Conservation (phyloP, 176 grass and related monocot genomes). For the Hsuehochloa calcarea region DNA sequence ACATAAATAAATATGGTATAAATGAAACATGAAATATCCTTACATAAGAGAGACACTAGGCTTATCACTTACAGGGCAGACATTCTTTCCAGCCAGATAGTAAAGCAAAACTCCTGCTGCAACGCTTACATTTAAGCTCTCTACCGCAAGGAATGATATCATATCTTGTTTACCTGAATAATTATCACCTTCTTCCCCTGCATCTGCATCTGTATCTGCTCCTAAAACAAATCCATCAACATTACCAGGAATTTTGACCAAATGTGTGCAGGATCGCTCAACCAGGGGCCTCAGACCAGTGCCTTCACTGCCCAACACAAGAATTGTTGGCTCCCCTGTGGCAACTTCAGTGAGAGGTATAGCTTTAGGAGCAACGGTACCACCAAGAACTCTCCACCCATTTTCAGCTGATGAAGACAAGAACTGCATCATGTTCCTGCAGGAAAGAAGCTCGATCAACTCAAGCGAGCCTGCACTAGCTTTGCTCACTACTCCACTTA, state of each 20-base stretch:
- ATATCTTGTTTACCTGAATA: constrained; percentile 44
- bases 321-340: constrained; percentile 62
- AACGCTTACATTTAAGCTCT: constrained; percentile 99
- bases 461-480: constrained; percentile 93
- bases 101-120: constrained; percentile 95
- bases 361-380: constrained; percentile 71
- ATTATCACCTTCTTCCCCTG: constrained; percentile 48
- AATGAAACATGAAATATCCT: constrained; percentile 29
- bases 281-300: constrained; percentile 83
- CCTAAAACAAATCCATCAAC: constrained; percentile 33
- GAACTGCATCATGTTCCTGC: constrained; percentile 99
- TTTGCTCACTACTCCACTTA: constrained; percentile 95
- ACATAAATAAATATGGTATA: constrained; percentile 1
- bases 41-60: constrained; percentile 32
- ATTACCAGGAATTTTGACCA: constrained; percentile 82
- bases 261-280: constrained; percentile 78
- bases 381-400: constrained; percentile 91
- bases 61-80: constrained; percentile 29
- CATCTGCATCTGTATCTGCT: constrained; percentile 47
- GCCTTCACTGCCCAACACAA: constrained; percentile 98
- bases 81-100: constrained; percentile 66
- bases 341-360: constrained; percentile 70
- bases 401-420: constrained; percentile 85
- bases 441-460: constrained; percentile 84
- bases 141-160: constrained; percentile 80